Evolutionary conservation across 2,329 filamentous ascomycete species (phyloP), one percentile per base, ranked within the genome.

Genomic region (Proliferodiscus dingleyae): DNA sequence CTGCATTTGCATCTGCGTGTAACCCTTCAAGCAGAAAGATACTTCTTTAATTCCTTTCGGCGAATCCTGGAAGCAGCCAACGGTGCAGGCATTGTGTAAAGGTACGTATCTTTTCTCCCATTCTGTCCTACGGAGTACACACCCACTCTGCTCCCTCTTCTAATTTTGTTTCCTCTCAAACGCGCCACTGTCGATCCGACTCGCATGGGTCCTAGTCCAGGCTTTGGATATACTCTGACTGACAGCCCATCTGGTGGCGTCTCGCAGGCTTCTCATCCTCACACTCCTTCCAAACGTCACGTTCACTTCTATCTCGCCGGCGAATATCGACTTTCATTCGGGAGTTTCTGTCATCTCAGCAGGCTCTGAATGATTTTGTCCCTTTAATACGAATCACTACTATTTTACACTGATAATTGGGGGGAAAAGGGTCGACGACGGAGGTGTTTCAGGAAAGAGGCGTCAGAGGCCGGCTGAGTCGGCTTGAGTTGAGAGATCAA

Each of bases 51-150:
- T 56, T 49, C 43, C 45, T 37, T 22, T 48, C 18, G 44, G 47
- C 50, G 55, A 51, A 48, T 51, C 40, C 49, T 50, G 53, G 53
- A 53, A 55, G 55, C 42, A 60, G 56, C 53, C 52, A 58, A 51
- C 56, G 53, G 59, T 62, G 59, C 61, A 59, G 59, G 61, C 60
- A 62, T 62, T 62, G 60, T 55, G 55, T 55, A 58, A 23, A 63
- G 59, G 57, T 63, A 55, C 45, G 51, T 55, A 24, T 22, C 30
- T 34, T 18, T 45, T 34, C 22, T 40, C 40, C 41, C 47, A 13
- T 37, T 9, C 34, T 11, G 10, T 22, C 16, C 15, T n/a, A n/a
- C n/a, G n/a, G n/a, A n/a, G n/a, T 6, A 26, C 24, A 6, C 24
- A 26, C 24, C 24, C 24, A 26, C 6, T 26, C 24, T 11, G 6